Evolutionary conservation across 2,329 filamentous ascomycete species (phyloP).

Genomic region (Ceratocystis eucalypticola): DNA sequence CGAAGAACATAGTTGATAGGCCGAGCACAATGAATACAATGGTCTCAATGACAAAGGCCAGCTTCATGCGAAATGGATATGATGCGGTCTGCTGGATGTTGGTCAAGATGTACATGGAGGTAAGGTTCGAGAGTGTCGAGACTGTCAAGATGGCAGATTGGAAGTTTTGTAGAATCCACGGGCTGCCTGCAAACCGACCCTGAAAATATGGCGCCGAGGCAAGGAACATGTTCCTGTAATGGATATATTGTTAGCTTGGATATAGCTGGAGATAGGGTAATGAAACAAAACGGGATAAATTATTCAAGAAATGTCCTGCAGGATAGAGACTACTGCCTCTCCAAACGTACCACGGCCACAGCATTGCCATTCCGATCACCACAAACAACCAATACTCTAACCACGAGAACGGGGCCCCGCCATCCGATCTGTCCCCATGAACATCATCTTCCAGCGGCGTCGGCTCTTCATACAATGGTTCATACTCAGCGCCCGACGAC

Average conservation of each 20-base stretch:
- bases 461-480: constrained; percentile 17
- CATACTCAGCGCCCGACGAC: constrained; percentile 13
- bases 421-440: constrained; percentile 22
- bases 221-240: constrained; percentile 86
- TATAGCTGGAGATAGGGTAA: background rate
- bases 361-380: constrained; percentile 79
- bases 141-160: constrained; percentile 81
- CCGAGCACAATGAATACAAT: constrained; percentile 64
- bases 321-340: background rate
- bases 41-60: constrained; percentile 65
- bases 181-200: constrained; percentile 56
- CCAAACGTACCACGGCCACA: constrained; percentile 76
- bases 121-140: constrained; percentile 71
- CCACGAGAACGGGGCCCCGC: constrained; percentile 57
- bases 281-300: constrained; percentile 17
- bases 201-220: constrained; percentile 91
- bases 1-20: constrained; percentile 59
- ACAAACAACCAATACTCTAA: constrained; percentile 75
- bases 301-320: background rate
- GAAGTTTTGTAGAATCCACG: constrained; percentile 66
- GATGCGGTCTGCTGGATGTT: constrained; percentile 70
- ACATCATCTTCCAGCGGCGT: constrained; percentile 13
- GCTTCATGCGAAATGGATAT: constrained; percentile 74
- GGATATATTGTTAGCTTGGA: background rate
- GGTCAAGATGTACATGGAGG: constrained; percentile 60